Evolutionary conservation across 176 grass and related monocot species (phyloP), one percentile per base, ranked within the genome.

Genomic region (Triticum turgidum): DNA sequence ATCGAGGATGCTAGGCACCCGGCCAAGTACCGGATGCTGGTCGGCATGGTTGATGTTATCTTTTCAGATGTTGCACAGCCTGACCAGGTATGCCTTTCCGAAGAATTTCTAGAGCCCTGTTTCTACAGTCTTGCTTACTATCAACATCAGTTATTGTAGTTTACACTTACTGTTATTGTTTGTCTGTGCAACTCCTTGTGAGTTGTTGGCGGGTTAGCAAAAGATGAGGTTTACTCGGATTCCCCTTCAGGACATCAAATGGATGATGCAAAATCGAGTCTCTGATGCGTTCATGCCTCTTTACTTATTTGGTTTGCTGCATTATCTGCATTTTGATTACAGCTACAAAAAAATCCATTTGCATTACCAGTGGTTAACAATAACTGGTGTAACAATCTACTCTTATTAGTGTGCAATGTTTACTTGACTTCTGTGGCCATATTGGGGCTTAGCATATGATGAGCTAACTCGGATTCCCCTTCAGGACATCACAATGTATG

Each of bases 11-110:
- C 96, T 61, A 95, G 96, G 68, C 91, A 98, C 77, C 96, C 91
- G 1, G 93, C 91, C 0, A 95, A 83, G 80, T 98, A 98, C 44
- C 49, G 96, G 11, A 94, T 98, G 94, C 37, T 98, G 86, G 96
- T 98, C 37, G 93, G 94, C 78, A 98, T 98, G 94, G 96, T 98
- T 78, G 96, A 98, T 92, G 93, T 94, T 51, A 92, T 98, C 80
- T 98, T 98, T 85, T 98, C 96, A 39, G 96, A 98, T 91, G 96
- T 98, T 89, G 96, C 96, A 18, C 96, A 98, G 82, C 93, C 96
- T 54, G 93, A 96, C 24, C 96, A 98, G 93, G 93, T 98, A 94
- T 51, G 81, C 25, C 29, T 76, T 0, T 10, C 49, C 1, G 0
- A 61, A 21, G 34, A 27, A 58, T 21, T 58, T 20, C 54, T 8